phyloP scores from a whole-genome alignment of 177 flowering plant genomes.

The Tripterygium wilfordii region DNA sequence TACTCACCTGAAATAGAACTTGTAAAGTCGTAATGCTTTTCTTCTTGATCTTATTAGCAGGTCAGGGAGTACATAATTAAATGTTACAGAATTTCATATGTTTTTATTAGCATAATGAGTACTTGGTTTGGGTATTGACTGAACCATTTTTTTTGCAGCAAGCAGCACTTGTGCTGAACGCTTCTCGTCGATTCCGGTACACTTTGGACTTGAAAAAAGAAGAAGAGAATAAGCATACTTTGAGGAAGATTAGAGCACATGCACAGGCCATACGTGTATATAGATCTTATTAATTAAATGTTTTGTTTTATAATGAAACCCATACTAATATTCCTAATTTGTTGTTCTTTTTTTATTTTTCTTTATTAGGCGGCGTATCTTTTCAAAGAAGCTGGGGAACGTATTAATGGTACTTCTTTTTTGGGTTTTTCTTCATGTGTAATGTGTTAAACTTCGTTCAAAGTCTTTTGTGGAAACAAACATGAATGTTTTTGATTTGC shows the following conservation, averaged over 20 bases:
- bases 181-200: conserved; percentile 93
- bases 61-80: background rate
- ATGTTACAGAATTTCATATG: background rate
- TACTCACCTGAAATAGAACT: no score
- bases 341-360: conserved; percentile 3
- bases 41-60: background rate
- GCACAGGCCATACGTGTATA: conserved; percentile 87
- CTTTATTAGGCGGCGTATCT: conserved; percentile 75
- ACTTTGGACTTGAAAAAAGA: conserved; percentile 86
- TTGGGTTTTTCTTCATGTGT: background rate
- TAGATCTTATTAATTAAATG: background rate
- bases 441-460: no score
- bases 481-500: background rate
- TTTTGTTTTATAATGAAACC: background rate
- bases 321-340: background rate
- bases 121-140: conserved; percentile 1
- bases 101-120: no score
- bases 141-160: conserved; percentile 38
- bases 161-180: conserved; percentile 97
- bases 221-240: conserved; percentile 64
- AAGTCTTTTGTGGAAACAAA: no score
- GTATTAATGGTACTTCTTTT: conserved; percentile 37
- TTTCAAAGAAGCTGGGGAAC: conserved; percentile 61
- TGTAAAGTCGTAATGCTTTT: background rate
- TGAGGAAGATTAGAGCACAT: conserved; percentile 80